phyloP scores from a whole-genome alignment of 1,139 yeast species.

The Scheffersomyces titani region DNA sequence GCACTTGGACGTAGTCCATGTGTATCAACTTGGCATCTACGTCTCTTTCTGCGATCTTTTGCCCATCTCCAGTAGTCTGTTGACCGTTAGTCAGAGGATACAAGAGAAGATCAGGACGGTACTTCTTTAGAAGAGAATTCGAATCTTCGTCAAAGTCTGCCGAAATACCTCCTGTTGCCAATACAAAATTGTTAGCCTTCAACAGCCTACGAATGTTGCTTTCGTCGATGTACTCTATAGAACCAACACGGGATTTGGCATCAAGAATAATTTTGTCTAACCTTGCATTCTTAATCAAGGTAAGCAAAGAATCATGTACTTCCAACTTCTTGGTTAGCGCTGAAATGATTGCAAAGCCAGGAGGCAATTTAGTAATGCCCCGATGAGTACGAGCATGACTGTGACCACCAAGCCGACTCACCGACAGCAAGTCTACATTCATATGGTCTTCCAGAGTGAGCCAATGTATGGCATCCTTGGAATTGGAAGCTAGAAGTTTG shows the following conservation, averaged over 20 bases:
- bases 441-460: slow-evolving; percentile 18
- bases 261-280: slow-evolving; percentile 18
- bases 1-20: slow-evolving; percentile 41
- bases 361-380: slow-evolving; percentile 33
- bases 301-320: slow-evolving; percentile 14
- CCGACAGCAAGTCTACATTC: slow-evolving; percentile 28
- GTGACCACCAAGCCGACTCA: slow-evolving; percentile 39
- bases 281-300: slow-evolving; percentile 21
- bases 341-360: slow-evolving; percentile 38
- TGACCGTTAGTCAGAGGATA: slow-evolving; percentile 39
- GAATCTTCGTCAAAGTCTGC: slow-evolving; percentile 25
- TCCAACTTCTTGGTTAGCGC: slow-evolving; percentile 24
- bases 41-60: slow-evolving; percentile 32
- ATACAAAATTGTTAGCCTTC: slow-evolving; percentile 19
- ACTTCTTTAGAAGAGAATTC: slow-evolving; percentile 21
- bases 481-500: slow-evolving; percentile 23
- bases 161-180: slow-evolving; percentile 43
- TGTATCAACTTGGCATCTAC: slow-evolving; percentile 32
- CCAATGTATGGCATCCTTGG: slow-evolving; percentile 36
- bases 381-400: slow-evolving; percentile 39
- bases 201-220: slow-evolving; percentile 9
- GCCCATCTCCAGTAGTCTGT: slow-evolving; percentile 42
- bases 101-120: slow-evolving; percentile 32
- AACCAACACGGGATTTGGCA: slow-evolving; percentile 16
- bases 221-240: slow-evolving; percentile 20